Evolutionary conservation across 2,329 filamentous ascomycete species (phyloP), one percentile per base, ranked within the genome.

Genomic region (Colletotrichum gigasporum): DNA sequence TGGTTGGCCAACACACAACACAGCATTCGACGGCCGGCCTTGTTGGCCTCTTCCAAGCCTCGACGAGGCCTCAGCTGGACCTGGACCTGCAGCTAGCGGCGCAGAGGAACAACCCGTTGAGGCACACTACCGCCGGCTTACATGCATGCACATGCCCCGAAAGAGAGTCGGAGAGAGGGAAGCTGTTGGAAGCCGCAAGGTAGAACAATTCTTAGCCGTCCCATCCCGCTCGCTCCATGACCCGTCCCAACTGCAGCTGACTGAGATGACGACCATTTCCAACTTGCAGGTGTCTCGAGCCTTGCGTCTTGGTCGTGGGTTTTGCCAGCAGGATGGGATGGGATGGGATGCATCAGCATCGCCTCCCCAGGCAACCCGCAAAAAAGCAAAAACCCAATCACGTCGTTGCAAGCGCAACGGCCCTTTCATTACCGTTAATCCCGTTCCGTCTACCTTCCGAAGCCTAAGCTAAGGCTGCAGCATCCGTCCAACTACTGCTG

Each of bases 41-140:
- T 10, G 18, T 18, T 54, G 50, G 55, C 41, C 24, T 30, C 20
- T 58, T n/a, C 11, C 30, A 41, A 22, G 58, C 42, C 30, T 57
- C 52, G 58, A 18, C 24, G 30, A 35, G 51, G 60, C 60, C 22
- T 52, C 39, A 51, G 45, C 54, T 32, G 20, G 42, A 45, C 51
- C 54, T 32, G 20, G 42, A 45, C 51, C 34, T 57, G 52, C 30
- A 50, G 59, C 53, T 20, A 52, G 44, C 26, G 45, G 16, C 22
- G 28, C 12, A 28, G n/a, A 34, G 37, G 22, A 14, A 26, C 35
- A 42, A 32, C 26, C 24, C 41, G 41, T 54, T 22, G 51, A 39
- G 53, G 53, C 24, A 63, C 59, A 34, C 22, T 22, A 35, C 28
- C 14, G 14, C 28, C 10, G 14, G 11, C 16, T 34, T 41, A 18